Evolutionary conservation across 352 stramenopile species (phyloP).

Genomic region (Pythium plurisporium): DNA sequence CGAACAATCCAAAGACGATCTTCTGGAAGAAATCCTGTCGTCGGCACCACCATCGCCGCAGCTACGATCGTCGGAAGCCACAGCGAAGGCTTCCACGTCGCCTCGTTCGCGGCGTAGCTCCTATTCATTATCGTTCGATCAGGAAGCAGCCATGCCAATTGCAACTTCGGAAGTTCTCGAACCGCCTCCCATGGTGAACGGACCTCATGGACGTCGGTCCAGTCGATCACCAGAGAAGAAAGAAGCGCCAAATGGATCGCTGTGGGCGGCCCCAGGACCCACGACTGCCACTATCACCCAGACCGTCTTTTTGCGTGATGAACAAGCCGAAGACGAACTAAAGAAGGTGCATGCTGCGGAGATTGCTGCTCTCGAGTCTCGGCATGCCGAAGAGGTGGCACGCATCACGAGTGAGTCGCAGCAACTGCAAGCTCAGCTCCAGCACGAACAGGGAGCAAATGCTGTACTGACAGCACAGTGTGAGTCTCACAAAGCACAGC

Average conservation of each 20-base stretch:
- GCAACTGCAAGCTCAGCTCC: neutral
- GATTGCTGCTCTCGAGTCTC: neutral
- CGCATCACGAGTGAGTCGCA: neutral
- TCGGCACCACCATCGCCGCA: conserved; percentile 11
- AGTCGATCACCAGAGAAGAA: conserved; percentile 10
- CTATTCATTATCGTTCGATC: conserved; percentile 49
- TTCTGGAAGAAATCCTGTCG: conserved; percentile 56
- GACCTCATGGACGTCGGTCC: neutral
- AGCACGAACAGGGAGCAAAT: neutral
- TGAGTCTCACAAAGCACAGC: conserved; percentile 9
- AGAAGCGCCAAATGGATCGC: neutral
- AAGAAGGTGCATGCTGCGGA: conserved; percentile 5
- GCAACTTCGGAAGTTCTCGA: neutral
- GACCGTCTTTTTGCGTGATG: conserved; percentile 14
- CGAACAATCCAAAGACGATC: conserved; percentile 63
- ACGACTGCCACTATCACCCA: neutral
- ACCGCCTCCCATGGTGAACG: neutral
- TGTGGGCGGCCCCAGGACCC: neutral
- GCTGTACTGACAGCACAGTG: neutral
- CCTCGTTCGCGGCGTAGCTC: conserved; percentile 32
- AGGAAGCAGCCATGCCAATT: conserved; percentile 8
- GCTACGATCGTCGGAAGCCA: neutral
- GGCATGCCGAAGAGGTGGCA: neutral
- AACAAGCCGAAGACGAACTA: conserved; percentile 15
- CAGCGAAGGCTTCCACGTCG: neutral